These are phyloP conservation scores for Cnidoscolus chayamansa DNA, from an alignment of 441 rosid species.

Conservation along the genomic window DNA sequence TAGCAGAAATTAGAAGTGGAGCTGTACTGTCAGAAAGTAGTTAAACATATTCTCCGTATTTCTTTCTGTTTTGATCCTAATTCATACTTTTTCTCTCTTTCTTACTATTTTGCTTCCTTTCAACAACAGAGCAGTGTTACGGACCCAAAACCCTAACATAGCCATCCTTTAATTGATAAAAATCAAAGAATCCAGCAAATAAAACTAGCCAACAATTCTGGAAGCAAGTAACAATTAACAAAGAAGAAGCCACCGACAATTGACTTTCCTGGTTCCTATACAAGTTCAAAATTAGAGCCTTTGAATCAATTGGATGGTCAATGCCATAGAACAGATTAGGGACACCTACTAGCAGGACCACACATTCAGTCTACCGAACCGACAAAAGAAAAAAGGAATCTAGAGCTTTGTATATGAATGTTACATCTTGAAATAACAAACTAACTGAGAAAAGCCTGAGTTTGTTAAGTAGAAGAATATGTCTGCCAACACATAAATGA, in stretches of 20 bases:
- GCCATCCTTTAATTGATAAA: neutral
- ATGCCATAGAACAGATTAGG: neutral
- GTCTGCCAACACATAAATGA: neutral
- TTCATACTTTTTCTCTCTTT: too few relatives aligned
- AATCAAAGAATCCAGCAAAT: neutral
- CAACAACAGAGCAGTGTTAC: too few relatives aligned
- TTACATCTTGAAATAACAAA: neutral
- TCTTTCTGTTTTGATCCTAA: too few relatives aligned
- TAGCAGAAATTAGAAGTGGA: too few relatives aligned
- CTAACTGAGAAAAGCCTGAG: neutral
- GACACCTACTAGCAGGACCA: neutral
- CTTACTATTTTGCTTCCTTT: too few relatives aligned
- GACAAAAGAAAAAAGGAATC: neutral
- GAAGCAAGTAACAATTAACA: slow-evolving; percentile 3
- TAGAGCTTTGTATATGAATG: neutral
- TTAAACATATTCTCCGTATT: too few relatives aligned
- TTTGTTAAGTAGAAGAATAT: neutral
- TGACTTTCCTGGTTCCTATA: neutral
- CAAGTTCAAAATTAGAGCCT: neutral
- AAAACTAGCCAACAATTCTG: neutral
- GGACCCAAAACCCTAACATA: too few relatives aligned
- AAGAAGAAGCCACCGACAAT: neutral
- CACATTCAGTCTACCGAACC: neutral
- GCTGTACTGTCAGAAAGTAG: too few relatives aligned
- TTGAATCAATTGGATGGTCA: neutral